Percentiles rank a stretch among this genome's conserved stretches.
Conservation (phyloP, 805 yeast species). For the Starmera quercuum region DNA sequence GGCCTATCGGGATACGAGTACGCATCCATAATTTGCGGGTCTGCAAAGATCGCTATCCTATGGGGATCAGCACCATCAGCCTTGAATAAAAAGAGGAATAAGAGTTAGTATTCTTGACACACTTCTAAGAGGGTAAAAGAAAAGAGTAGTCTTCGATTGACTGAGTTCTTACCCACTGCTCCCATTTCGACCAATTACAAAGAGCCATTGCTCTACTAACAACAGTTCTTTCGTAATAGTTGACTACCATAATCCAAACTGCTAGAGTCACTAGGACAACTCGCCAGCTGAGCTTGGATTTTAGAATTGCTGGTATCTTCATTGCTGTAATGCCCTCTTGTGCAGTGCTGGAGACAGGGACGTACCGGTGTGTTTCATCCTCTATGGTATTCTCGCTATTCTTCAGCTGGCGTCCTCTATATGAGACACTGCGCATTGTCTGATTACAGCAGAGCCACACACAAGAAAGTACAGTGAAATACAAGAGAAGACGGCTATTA, state of each 20-base stretch:
- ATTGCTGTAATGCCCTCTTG: neutral
- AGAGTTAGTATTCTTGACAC: too few species aligned
- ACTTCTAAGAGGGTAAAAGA: too few species aligned
- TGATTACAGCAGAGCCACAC: too few species aligned
- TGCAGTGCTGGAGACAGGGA: neutral
- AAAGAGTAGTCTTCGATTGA: too few species aligned
- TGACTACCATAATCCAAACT: conserved; percentile 37
- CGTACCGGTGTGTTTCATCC: neutral
- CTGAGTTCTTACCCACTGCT: conserved; percentile 34
- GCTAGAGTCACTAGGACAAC: conserved; percentile 10
- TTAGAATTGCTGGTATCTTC: neutral
- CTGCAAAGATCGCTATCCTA: conserved; percentile 66
- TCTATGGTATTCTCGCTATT: too few species aligned
- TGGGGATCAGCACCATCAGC: conserved; percentile 28
- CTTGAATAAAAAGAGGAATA: too few species aligned
- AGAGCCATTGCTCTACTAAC: conserved; percentile 35
- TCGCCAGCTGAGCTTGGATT: conserved; percentile 7
- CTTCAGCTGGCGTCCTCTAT: conserved; percentile 2
- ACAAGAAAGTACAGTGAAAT: too few species aligned
- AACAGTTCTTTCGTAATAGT: conserved; percentile 46
- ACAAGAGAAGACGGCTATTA: too few species aligned
- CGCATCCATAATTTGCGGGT: conserved; percentile 89
- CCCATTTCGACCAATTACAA: conserved; percentile 68
- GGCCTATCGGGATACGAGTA: conserved; percentile 79
- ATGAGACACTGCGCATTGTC: conserved; percentile 2